Conservation (phyloP, 169 alveolate genomes). For the Plasmodium gaboni region DNA sequence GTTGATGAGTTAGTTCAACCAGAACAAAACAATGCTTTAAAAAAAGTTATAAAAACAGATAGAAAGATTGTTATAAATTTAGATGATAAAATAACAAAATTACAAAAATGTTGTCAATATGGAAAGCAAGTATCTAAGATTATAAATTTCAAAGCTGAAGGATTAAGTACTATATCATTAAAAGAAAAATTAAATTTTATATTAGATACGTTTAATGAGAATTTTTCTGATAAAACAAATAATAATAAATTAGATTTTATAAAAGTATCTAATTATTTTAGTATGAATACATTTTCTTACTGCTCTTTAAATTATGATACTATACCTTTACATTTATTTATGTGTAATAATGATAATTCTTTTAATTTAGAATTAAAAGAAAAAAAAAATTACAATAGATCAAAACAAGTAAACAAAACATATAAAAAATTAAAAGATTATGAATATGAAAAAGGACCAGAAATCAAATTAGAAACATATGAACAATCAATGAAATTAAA, state of each 20-base stretch:
- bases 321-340: constrained; percentile 34
- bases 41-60: constrained; percentile 45
- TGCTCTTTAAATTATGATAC: constrained; percentile 52
- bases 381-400: constrained; percentile 19
- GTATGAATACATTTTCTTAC: constrained; percentile 15
- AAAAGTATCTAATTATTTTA: constrained; percentile 41
- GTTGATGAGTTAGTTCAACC: constrained; percentile 44
- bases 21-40: constrained; percentile 48
- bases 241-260: constrained; percentile 1
- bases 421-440: constrained; percentile 55
- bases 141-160: constrained; percentile 62
- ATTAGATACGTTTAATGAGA: constrained; percentile 15
- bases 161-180: constrained; percentile 40
- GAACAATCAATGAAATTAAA: constrained; percentile 71
- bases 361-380: constrained; percentile 30
- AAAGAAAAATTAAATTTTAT: constrained; percentile 35
- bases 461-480: constrained; percentile 54
- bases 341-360: not conserved
- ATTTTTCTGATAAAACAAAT: not conserved
- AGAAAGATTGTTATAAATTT: constrained; percentile 14
- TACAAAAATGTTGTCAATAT: constrained; percentile 62
- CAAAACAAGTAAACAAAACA: constrained; percentile 5
- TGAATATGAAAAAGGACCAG: constrained; percentile 28
- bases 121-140: constrained; percentile 57
- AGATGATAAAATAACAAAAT: constrained; percentile 41